phyloP scores from a whole-genome alignment of 139 green algal species.

The Zygnema circumcarinatum region DNA sequence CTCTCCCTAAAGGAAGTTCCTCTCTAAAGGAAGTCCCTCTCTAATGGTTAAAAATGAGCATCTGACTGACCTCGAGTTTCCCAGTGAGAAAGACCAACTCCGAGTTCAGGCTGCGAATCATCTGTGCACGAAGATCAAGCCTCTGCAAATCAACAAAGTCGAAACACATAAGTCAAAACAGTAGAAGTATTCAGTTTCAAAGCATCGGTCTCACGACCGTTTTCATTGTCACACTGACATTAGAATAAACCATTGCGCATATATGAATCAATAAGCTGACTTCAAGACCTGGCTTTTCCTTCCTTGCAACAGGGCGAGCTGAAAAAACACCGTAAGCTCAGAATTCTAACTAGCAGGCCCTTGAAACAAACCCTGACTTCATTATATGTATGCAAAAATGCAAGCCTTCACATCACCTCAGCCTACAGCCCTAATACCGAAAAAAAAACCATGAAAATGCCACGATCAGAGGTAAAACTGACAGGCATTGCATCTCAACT shows the following conservation, averaged over 20 bases:
- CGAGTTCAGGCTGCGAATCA: conserved; percentile 10
- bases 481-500: not conserved
- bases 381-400: too few relatives aligned
- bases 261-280: not conserved
- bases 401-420: too few relatives aligned
- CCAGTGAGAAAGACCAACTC: conserved; percentile 8
- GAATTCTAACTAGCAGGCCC: too few relatives aligned
- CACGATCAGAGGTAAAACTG: not conserved
- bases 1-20: too few relatives aligned
- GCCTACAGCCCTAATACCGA: too few relatives aligned
- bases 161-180: not conserved
- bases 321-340: too few relatives aligned
- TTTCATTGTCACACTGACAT: not conserved
- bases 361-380: too few relatives aligned
- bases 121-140: conserved; percentile 8
- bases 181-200: not conserved
- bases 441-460: not conserved
- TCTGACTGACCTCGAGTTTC: not conserved
- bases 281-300: too few relatives aligned
- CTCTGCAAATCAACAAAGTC: not conserved
- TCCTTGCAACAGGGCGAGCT: too few relatives aligned
- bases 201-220: not conserved
- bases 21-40: too few relatives aligned
- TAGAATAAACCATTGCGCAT: not conserved
- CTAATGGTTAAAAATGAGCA: too few relatives aligned